These are phyloP conservation scores for Tuber umbilicatum DNA, from an alignment of 495 filamentous ascomycete genomes.

Conservation along the genomic window DNA sequence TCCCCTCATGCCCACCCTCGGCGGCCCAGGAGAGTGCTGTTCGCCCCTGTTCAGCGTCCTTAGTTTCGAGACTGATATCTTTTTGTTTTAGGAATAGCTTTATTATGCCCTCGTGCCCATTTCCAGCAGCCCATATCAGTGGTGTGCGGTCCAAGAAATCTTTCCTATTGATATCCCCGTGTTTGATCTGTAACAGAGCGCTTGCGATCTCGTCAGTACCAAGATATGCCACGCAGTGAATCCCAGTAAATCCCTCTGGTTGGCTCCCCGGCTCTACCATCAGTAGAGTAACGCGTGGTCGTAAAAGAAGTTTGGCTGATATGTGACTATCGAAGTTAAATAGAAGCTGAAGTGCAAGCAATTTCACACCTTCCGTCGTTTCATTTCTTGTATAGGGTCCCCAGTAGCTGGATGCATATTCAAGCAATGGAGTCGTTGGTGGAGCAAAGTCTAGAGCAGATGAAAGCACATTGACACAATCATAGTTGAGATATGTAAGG, in stretches of 20 bases:
- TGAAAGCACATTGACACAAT: not conserved
- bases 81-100: slow-evolving; percentile 23
- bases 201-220: not conserved
- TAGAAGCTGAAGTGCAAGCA: too few species aligned
- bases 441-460: not conserved
- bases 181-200: not conserved
- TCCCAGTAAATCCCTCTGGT: not conserved
- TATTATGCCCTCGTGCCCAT: too few species aligned
- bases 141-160: too few species aligned
- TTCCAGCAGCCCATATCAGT: too few species aligned
- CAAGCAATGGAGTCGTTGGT: too few species aligned
- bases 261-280: too few species aligned
- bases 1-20: slow-evolving; percentile 41
- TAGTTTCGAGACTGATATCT: slow-evolving; percentile 19
- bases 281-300: fast-evolving
- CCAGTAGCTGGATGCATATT: not conserved
- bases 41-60: slow-evolving; percentile 31
- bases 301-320: not conserved
- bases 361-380: too few species aligned
- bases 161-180: too few species aligned
- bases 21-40: slow-evolving; percentile 45
- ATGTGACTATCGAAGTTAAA: too few species aligned
- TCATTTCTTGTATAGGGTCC: not conserved
- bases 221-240: too few species aligned
- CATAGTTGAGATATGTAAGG: not conserved